phyloP scores from a whole-genome alignment of 352 stramenopile species.

The Phytophthora crassamura region DNA sequence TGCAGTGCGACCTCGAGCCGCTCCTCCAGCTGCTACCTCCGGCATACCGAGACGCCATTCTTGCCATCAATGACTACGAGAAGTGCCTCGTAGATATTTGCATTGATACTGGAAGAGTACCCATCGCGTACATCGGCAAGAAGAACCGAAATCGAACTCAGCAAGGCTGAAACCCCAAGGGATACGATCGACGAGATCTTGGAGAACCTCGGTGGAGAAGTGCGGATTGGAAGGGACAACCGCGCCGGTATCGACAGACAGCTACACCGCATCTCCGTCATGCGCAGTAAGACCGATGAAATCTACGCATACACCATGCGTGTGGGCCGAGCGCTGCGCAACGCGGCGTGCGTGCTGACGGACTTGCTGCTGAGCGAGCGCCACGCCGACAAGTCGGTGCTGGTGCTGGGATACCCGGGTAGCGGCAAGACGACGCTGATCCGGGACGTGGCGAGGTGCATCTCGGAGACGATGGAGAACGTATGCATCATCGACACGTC shows the following conservation, averaged over 20 bases:
- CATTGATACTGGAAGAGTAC: too few species aligned
- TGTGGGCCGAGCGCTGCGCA: conserved; percentile 67
- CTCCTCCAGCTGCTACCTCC: too few species aligned
- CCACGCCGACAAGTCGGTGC: conserved; percentile 59
- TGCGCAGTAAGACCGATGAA: conserved; percentile 59
- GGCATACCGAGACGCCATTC: too few species aligned
- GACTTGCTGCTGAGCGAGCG: conserved; percentile 65
- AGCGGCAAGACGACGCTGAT: conserved; percentile 91
- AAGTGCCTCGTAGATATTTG: too few species aligned
- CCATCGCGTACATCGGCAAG: too few species aligned
- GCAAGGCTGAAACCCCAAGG: conserved; percentile 19
- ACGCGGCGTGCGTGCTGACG: conserved; percentile 65
- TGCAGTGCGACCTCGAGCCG: too few species aligned
- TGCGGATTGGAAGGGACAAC: conserved; percentile 80
- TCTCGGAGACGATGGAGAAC: conserved; percentile 72
- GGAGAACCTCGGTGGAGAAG: conserved; percentile 42
- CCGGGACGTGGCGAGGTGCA: conserved; percentile 69
- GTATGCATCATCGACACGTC: conserved; percentile 91
- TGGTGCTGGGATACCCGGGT: conserved; percentile 69
- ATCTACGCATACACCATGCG: conserved; percentile 81
- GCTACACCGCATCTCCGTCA: conserved; percentile 84
- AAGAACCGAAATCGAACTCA: too few species aligned
- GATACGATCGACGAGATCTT: conserved; percentile 68
- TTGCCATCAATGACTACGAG: too few species aligned
- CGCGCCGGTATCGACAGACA: conserved; percentile 71